These are phyloP conservation scores for Termitomyces sp. DNA, from an alignment of 768 basidiomycete species.

Conservation along the genomic window DNA sequence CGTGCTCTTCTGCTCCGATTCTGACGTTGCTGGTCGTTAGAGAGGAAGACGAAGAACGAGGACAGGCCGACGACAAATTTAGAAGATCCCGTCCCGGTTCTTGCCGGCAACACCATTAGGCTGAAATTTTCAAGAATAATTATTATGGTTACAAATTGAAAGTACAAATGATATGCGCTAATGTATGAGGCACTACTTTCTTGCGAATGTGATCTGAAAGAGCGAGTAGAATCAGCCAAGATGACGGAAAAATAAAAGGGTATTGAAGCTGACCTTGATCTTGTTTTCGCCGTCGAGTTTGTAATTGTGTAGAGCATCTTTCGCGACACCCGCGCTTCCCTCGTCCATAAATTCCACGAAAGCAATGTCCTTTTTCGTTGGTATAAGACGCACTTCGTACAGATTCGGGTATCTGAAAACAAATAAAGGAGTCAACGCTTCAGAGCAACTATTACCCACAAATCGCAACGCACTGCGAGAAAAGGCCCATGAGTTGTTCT, in stretches of 20 bases:
- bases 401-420: slow-evolving; percentile 82
- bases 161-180: not conserved
- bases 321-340: slow-evolving; percentile 83
- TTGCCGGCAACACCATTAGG: slow-evolving; percentile 8
- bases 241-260: not conserved
- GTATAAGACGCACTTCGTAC: slow-evolving; percentile 97
- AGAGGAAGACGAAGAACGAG: slow-evolving; percentile 4
- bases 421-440: not conserved
- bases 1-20: slow-evolving; percentile 15
- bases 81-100: slow-evolving; percentile 17
- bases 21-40: slow-evolving; percentile 9
- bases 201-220: slow-evolving; percentile 68
- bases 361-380: slow-evolving; percentile 95
- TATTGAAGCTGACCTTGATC: slow-evolving; percentile 71
- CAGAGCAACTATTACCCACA: not conserved
- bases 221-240: slow-evolving; percentile 3
- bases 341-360: slow-evolving; percentile 99
- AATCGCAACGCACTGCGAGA: slow-evolving; percentile 65
- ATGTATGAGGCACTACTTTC: slow-evolving; percentile 46
- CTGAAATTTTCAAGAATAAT: not conserved
- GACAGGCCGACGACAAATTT: not conserved
- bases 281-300: slow-evolving; percentile 97
- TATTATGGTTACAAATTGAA: slow-evolving; percentile 7
- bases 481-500: slow-evolving; percentile 86
- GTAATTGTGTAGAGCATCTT: slow-evolving; percentile 97